Evolutionary conservation across 441 rosid genomes (phyloP).

Genomic region (Populus hybrid): DNA sequence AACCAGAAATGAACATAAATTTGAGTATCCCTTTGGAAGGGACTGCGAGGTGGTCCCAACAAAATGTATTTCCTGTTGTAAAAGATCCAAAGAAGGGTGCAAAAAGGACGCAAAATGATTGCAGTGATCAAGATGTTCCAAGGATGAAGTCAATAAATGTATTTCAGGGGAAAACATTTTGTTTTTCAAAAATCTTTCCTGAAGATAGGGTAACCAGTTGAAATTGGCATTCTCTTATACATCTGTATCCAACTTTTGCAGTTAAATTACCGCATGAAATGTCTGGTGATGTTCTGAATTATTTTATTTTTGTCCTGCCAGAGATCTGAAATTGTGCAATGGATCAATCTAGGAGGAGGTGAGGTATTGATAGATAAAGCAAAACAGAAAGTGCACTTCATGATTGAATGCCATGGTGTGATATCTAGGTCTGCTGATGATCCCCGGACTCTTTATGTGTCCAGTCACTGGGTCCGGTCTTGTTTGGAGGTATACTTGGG

Average conservation of each 20-base stretch:
- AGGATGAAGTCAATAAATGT: conserved; percentile 42
- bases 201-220: conserved; percentile 69
- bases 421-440: conserved; percentile 29
- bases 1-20: conserved; percentile 31
- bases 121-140: conserved; percentile 32
- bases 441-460: conserved; percentile 51
- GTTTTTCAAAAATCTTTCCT: conserved; percentile 78
- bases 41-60: conserved; percentile 31
- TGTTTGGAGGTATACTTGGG: conserved; percentile 73
- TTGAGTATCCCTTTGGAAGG: conserved; percentile 33
- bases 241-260: background rate
- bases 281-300: background rate
- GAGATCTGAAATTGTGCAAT: conserved; percentile 80
- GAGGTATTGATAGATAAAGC: conserved; percentile 45
- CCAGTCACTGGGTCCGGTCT: conserved; percentile 95
- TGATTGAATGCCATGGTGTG: conserved; percentile 78
- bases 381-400: conserved; percentile 49
- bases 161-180: conserved; percentile 72
- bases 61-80: conserved; percentile 27
- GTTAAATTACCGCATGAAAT: background rate
- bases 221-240: background rate
- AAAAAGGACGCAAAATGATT: conserved; percentile 37
- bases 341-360: conserved; percentile 97
- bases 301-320: conserved; percentile 28
- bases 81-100: conserved; percentile 34